Evolutionary conservation across 805 yeast species (phyloP).

Genomic region (Yarrowia keelungensis): DNA sequence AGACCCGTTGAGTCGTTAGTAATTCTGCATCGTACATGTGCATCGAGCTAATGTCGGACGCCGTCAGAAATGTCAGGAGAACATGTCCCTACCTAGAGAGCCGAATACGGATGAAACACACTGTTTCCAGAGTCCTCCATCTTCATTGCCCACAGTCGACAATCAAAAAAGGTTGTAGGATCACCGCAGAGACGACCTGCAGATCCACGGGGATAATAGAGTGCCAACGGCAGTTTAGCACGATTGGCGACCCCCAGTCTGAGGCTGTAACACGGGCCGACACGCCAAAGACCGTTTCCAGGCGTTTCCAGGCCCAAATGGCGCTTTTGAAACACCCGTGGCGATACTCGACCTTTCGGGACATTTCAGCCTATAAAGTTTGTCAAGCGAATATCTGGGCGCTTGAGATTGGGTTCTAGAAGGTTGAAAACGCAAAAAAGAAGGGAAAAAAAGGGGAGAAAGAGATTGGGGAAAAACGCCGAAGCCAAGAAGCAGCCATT

Average conservation of each 20-base stretch:
- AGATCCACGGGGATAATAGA: not conserved
- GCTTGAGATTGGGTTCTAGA: constrained; percentile 20
- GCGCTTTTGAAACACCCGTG: constrained; percentile 3
- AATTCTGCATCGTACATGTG: constrained; percentile 1
- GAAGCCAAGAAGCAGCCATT: constrained; percentile 1
- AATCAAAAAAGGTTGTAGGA: not conserved
- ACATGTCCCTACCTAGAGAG: not conserved
- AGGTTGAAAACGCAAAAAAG: not conserved
- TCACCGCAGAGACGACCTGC: constrained; percentile 16
- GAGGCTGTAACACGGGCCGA: constrained; percentile 7
- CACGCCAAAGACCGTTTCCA: not conserved
- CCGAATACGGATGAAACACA: not conserved
- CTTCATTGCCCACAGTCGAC: no score
- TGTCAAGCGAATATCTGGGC: not conserved
- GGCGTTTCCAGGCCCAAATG: not conserved
- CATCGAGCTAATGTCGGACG: no score
- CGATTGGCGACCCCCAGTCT: no score
- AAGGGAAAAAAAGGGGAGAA: no score
- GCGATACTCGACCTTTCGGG: constrained; percentile 12
- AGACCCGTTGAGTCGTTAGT: not conserved
- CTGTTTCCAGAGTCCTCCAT: no score
- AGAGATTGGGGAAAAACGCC: not conserved
- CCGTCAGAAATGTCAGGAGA: no score
- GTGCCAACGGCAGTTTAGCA: no score
- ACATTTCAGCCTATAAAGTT: not conserved